Evolutionary conservation across 192 early-diverging fungal species (phyloP), one percentile per base, ranked within the genome.

Genomic region (Podila clonocystis): DNA sequence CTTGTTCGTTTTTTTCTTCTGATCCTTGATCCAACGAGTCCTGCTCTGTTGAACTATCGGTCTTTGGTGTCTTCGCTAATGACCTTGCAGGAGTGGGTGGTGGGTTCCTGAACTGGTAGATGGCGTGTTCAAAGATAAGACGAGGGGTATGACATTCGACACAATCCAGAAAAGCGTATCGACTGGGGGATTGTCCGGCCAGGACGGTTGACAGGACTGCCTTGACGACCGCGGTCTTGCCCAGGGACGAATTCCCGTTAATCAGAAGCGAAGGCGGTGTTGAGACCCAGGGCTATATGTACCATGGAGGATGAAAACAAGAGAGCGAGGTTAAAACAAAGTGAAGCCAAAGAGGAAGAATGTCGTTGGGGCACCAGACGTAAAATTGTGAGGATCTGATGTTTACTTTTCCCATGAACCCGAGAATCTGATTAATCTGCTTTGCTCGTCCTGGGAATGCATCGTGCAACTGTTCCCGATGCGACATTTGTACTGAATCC

Each of bases 121-220:
- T 84, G 19, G 88, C 87, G 28, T 89, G 89, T 58, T 97, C 95
- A 82, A 95, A 95, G 29, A 97, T 70, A 62, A 95, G 82, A 3
- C 94, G 87, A 24, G 91, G 87, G 1, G 93, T 91, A 65, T 90
- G 88, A 62, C 93, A 91, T 75, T 95, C 94, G 9, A 94, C 82
- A 70, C 93, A 94, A 82, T 93, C 92, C 8, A 95, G 70, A 68
- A 87, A 91, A 8, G 89, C 87, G 63, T 76, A 88, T 41, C 78
- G 72, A 62, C 68, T 77, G 4, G 82, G 67, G 5, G 63, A 50
- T 7, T 52, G 24, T 26, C 67, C 50, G 0, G 73, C 57, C 3
- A 89, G 65, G 4, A 73, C 48, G 5, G 63, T 63, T 0, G 67
- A 65, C 8, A 83, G 24, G 28, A 73, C 45, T 4, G 59, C 26